These are phyloP conservation scores for Phaeosphaeria sp. DNA, from an alignment of 2,329 filamentous ascomycete genomes.

Conservation along the genomic window DNA sequence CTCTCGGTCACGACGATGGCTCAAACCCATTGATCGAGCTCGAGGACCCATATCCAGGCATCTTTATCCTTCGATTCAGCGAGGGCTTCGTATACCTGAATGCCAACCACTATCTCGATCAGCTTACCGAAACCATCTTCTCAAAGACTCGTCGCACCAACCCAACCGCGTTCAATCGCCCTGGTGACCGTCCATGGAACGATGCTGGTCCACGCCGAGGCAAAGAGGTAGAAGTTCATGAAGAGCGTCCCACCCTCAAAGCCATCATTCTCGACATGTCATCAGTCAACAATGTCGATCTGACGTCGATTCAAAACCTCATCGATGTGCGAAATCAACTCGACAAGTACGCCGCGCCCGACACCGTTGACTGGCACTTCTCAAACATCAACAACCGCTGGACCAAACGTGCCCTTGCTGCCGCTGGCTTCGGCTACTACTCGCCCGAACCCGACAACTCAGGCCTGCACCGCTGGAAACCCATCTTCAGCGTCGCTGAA, in stretches of 20 bases:
- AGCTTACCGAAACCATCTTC: slow-evolving; percentile 57
- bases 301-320: slow-evolving; percentile 89
- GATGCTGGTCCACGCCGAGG: slow-evolving; percentile 78
- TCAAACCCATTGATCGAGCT: slow-evolving; percentile 85
- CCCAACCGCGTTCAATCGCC: slow-evolving; percentile 63
- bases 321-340: slow-evolving; percentile 97
- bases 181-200: slow-evolving; percentile 88
- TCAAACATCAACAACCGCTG: slow-evolving; percentile 91
- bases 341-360: slow-evolving; percentile 82
- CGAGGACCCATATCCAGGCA: slow-evolving; percentile 82
- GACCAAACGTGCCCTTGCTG: slow-evolving; percentile 89
- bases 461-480: slow-evolving; percentile 78
- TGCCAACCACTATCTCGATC: slow-evolving; percentile 85
- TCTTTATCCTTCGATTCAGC: slow-evolving; percentile 96
- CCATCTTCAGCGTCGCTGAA: slow-evolving; percentile 92
- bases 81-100: slow-evolving; percentile 98
- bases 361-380: slow-evolving; percentile 92
- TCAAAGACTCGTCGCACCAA: slow-evolving; percentile 78
- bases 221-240: slow-evolving; percentile 51
- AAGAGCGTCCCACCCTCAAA: slow-evolving; percentile 73
- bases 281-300: slow-evolving; percentile 91
- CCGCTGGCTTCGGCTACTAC: slow-evolving; percentile 90
- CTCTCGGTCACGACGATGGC: slow-evolving; percentile 84
- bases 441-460: slow-evolving; percentile 59
- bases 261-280: slow-evolving; percentile 94